Conservation (phyloP, 2,329 filamentous ascomycete genomes). For the Exophiala calicioides region DNA sequence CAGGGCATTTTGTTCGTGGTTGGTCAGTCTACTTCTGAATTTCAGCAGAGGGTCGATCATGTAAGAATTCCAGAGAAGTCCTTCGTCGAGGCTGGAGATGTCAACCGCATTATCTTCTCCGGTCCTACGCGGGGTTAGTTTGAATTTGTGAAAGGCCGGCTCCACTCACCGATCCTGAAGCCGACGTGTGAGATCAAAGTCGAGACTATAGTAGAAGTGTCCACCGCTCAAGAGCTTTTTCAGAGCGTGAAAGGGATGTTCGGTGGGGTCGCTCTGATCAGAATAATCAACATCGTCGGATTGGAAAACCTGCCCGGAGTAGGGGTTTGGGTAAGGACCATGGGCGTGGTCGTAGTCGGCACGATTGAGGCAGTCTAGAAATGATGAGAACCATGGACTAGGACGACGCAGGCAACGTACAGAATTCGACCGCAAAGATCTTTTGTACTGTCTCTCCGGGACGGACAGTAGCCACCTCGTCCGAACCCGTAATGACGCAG, state of each 20-base stretch:
- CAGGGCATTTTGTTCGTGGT: slow-evolving; percentile 73
- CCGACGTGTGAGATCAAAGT: slow-evolving; percentile 93
- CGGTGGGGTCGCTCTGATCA: slow-evolving; percentile 69
- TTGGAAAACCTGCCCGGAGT: slow-evolving; percentile 55
- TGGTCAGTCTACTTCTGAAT: slow-evolving; percentile 79
- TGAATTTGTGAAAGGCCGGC: slow-evolving; percentile 13
- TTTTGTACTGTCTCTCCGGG: slow-evolving; percentile 87
- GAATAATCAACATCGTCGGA: slow-evolving; percentile 56
- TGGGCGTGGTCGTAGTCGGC: slow-evolving; percentile 79
- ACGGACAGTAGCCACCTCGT: slow-evolving; percentile 75
- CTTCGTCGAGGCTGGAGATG: slow-evolving; percentile 88
- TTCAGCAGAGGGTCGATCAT: slow-evolving; percentile 93
- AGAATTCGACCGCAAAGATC: slow-evolving; percentile 84
- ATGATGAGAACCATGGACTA: slow-evolving; percentile 17
- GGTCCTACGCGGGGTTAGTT: slow-evolving; percentile 52
- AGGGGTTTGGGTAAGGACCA: slow-evolving; percentile 55
- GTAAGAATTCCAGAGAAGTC: slow-evolving; percentile 96
- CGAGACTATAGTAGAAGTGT: slow-evolving; percentile 97
- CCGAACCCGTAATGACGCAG: slow-evolving; percentile 79
- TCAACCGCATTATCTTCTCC: slow-evolving; percentile 78
- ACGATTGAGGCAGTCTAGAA: slow-evolving; percentile 77
- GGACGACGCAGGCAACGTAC: slow-evolving; percentile 36
- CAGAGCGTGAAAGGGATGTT: slow-evolving; percentile 86
- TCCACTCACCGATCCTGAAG: slow-evolving; percentile 74
- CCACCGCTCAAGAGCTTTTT: slow-evolving; percentile 91